Conservation (phyloP, 305 asterid species). For the Coffea humblotiana region DNA sequence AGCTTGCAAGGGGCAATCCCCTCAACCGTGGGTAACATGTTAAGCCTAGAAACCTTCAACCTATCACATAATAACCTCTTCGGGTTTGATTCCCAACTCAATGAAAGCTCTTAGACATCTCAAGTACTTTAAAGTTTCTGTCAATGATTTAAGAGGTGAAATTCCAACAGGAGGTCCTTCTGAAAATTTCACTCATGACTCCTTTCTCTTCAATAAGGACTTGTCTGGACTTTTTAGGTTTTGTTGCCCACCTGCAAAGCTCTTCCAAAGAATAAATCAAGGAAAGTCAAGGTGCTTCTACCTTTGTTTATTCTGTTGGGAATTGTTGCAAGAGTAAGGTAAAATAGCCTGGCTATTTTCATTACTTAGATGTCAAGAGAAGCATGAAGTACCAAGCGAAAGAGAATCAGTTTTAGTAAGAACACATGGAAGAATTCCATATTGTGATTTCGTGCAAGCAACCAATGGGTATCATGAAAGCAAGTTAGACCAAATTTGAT, state of each 20-base stretch:
- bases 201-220: constrained; percentile 15
- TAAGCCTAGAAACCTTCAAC: constrained; percentile 3
- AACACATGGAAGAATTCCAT: constrained; percentile 9
- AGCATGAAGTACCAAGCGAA: neutral
- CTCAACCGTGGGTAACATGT: neutral
- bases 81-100: constrained; percentile 13
- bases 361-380: neutral
- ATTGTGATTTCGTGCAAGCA: constrained; percentile 6
- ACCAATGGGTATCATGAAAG: neutral
- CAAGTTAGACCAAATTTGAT: constrained; percentile 1
- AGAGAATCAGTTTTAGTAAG: neutral
- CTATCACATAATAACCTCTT: constrained; percentile 14
- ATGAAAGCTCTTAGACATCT: neutral
- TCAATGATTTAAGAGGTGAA: neutral
- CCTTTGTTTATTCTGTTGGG: neutral
- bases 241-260: neutral
- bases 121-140: too few species aligned
- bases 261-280: neutral
- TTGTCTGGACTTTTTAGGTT: neutral
- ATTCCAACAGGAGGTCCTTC: constrained; percentile 17
- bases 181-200: neutral
- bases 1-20: constrained; percentile 7
- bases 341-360: neutral
- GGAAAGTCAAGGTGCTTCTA: neutral
- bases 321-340: neutral